A percentile compares a stretch with the other conserved stretches of the same genome.
These are phyloP conservation scores for Fraxinus quadrangulata DNA, from an alignment of 257 asterid species.

Conservation along the genomic window DNA sequence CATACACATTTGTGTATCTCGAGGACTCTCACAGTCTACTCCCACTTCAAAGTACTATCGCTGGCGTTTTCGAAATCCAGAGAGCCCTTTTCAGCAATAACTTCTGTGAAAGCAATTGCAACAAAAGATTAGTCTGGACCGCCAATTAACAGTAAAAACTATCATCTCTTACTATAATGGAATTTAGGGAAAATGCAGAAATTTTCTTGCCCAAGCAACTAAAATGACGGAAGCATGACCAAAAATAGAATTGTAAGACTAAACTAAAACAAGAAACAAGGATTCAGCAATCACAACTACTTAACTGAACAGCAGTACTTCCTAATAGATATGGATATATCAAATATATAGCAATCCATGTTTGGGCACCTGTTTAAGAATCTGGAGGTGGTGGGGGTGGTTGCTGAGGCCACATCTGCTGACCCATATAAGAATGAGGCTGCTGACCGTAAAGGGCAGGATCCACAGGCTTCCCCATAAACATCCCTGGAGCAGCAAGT, in stretches of 20 bases:
- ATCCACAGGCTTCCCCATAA: conserved; percentile 82
- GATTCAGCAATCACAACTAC: not conserved
- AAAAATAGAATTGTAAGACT: not conserved
- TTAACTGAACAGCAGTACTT: not conserved
- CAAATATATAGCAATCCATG: not conserved
- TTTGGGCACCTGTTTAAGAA: conserved; percentile 52
- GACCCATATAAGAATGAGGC: conserved; percentile 82
- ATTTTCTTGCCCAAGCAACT: not conserved
- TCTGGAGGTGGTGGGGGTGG: conserved; percentile 79
- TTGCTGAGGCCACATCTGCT: conserved; percentile 87
- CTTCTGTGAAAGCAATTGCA: conserved; percentile 38
- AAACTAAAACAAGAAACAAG: not conserved
- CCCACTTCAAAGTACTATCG: conserved; percentile 5
- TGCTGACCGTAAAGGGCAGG: conserved; percentile 79
- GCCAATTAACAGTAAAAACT: not conserved
- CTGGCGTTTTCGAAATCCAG: conserved; percentile 23
- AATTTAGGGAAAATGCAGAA: not conserved
- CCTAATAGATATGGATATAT: not conserved
- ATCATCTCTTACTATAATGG: not conserved
- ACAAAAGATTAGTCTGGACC: not conserved
- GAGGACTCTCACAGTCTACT: conserved; percentile 15
- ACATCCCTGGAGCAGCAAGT: conserved; percentile 74
- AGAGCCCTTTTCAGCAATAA: conserved; percentile 14
- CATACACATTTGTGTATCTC: conserved; percentile 10
- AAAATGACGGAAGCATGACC: not conserved